Conservation (phyloP, 1,284 basidiomycete genomes). For the Tylopilus sp. region DNA sequence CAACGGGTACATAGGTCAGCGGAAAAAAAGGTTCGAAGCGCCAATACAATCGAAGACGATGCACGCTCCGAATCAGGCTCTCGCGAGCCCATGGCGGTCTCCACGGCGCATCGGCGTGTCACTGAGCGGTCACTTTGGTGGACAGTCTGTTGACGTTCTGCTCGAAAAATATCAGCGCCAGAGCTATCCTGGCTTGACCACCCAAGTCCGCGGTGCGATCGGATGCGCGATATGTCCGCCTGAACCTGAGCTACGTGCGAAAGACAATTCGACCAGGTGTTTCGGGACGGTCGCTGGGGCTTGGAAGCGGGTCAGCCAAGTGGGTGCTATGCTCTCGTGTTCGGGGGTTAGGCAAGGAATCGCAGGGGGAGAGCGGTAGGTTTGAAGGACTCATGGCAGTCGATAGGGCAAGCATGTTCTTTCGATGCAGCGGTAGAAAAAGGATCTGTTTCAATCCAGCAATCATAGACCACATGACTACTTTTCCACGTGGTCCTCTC, state of each 20-base stretch:
- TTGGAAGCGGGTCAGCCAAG: constrained; percentile 52
- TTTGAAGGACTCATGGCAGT: not conserved
- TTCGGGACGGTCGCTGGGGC: constrained; percentile 23
- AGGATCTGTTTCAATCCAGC: constrained; percentile 37
- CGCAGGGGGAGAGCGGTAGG: constrained; percentile 22
- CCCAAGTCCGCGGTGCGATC: not conserved
- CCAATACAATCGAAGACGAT: no score
- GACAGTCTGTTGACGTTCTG: constrained; percentile 83
- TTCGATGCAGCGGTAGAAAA: not conserved
- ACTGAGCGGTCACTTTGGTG: constrained; percentile 67
- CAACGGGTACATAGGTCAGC: no score
- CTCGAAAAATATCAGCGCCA: not conserved
- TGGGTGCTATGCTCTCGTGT: not conserved
- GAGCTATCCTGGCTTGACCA: not conserved
- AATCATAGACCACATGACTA: constrained; percentile 27
- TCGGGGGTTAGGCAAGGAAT: not conserved
- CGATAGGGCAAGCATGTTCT: not conserved
- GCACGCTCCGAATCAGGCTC: constrained; percentile 50
- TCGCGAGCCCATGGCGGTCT: constrained; percentile 65
- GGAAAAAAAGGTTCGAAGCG: no score
- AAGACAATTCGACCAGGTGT: constrained; percentile 29
- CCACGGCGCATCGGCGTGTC: constrained; percentile 54
- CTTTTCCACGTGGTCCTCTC: no score
- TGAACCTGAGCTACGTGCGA: constrained; percentile 70
- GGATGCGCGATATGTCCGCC: constrained; percentile 61